Evolutionary conservation across 805 yeast genomes (phyloP), one percentile per base, ranked within the genome.

Genomic region (Candida sithepensis): DNA sequence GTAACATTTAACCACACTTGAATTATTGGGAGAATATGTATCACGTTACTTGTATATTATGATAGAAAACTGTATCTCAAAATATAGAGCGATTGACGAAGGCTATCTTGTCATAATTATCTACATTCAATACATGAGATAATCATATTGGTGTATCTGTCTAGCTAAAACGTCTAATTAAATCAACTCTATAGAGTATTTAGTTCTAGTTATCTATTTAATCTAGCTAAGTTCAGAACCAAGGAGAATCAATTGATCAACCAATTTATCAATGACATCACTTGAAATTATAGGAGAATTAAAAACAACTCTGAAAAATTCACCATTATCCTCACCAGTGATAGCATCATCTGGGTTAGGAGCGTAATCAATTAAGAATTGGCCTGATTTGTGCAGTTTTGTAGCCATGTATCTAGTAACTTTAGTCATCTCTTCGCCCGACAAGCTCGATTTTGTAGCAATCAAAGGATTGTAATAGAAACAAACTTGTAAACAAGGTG

Each of bases 401-500:
- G 75, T 60, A 3, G 87, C 85, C 48, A 88, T 83, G 51, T 57
- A 64, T 39, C 92, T 69, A 0, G 96, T 88, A 21, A 70, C 67
- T 19, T 56, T 61, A 1, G 90, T 81, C 65, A 77, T 80, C 30
- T 61, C 61, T 12, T 61, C 66, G 1, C 68, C 70, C 8, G 48
- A 30, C n/a, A 58, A 38, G 37, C 64, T 54, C 1, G 57, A 56
- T 4, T 51, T 50, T 1, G 41, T 16, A 1, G 41, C 10, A 5
- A 39, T 28, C 7, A 47, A 45, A 0, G 85, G 85, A 28, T 75
- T 71, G 64, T 79, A 86, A 65, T 82, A 86, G 70, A 88, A 88
- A 53, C 96, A 88, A 3, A 87, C 90, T 65, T 88, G 96, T 43
- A 87, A 67, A 59, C 95, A 86, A 26, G 89, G 88, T 4, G 92